phyloP scores from a whole-genome alignment of 1,139 yeast genomes.

The Yamadazyma blattariae region DNA sequence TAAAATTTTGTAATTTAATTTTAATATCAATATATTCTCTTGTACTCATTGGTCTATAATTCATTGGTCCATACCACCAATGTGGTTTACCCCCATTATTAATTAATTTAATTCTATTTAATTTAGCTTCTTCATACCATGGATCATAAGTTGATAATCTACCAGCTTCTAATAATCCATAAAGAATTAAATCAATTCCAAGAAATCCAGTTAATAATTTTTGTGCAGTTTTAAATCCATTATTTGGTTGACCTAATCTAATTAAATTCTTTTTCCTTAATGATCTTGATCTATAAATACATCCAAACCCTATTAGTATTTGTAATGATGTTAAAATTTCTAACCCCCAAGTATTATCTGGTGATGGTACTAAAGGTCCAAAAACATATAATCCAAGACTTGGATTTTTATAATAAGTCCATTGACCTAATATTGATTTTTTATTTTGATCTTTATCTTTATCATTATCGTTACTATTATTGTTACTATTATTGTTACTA shows the following conservation, averaged over 20 bases:
- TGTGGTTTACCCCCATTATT: constrained; percentile 42
- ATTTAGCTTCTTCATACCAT: constrained; percentile 59
- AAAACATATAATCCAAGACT: constrained; percentile 55
- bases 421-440: too few relatives aligned
- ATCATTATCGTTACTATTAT: constrained; percentile 3
- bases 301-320: constrained; percentile 38
- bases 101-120: constrained; percentile 43
- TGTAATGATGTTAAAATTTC: constrained; percentile 48
- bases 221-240: constrained; percentile 10
- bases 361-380: constrained; percentile 66
- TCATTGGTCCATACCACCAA: constrained; percentile 62
- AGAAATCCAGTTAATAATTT: constrained; percentile 16
- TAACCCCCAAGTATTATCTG: constrained; percentile 53
- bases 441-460: constrained; percentile 3
- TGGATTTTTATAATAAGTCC: constrained; percentile 30
- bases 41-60: constrained; percentile 50
- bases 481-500: constrained; percentile 2
- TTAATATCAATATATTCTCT: constrained; percentile 44
- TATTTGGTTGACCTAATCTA: constrained; percentile 15
- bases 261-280: constrained; percentile 14
- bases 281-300: constrained; percentile 22
- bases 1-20: constrained; percentile 13
- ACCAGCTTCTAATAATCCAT: constrained; percentile 47
- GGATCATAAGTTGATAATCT: constrained; percentile 56
- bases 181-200: constrained; percentile 27